These are phyloP conservation scores for Penicillium expansum DNA, from an alignment of 2,329 filamentous ascomycete species.

Conservation along the genomic window DNA sequence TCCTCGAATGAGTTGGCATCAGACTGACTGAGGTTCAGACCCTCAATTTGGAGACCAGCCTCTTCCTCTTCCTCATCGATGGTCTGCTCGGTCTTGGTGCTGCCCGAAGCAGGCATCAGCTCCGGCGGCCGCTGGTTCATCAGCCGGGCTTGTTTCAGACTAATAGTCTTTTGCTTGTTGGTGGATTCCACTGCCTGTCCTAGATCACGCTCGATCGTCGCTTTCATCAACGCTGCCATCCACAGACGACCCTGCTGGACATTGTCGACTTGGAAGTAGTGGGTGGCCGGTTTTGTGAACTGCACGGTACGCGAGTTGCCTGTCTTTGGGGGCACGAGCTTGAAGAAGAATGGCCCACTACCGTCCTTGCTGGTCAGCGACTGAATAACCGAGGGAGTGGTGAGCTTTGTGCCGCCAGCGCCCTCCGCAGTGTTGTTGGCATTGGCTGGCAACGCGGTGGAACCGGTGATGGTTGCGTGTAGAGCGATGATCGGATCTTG, in stretches of 20 bases:
- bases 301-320: conserved; percentile 88
- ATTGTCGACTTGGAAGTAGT: conserved; percentile 95
- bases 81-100: conserved; percentile 12
- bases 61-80: conserved; percentile 30
- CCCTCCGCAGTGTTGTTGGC: conserved; percentile 32
- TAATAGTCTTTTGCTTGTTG: conserved; percentile 96
- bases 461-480: conserved; percentile 87
- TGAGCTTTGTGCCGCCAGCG: conserved; percentile 33
- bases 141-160: conserved; percentile 78
- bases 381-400: conserved; percentile 30
- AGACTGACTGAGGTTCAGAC: conserved; percentile 30
- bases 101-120: conserved; percentile 63
- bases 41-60: conserved; percentile 24
- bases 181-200: conserved; percentile 78
- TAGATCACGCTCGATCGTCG: conserved; percentile 89
- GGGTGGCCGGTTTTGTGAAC: conserved; percentile 95
- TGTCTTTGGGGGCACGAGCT: conserved; percentile 84
- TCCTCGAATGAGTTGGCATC: conserved; percentile 15
- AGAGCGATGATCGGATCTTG: conserved; percentile 86
- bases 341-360: conserved; percentile 92
- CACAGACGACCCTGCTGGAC: conserved; percentile 83
- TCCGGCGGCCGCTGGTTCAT: conserved; percentile 89
- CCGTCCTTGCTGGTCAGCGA: conserved; percentile 41
- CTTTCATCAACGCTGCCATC: conserved; percentile 99
- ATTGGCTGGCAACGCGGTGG: conserved; percentile 60